Conservation (phyloP, 1,284 basidiomycete genomes). For the Heliocybe sulcata region DNA sequence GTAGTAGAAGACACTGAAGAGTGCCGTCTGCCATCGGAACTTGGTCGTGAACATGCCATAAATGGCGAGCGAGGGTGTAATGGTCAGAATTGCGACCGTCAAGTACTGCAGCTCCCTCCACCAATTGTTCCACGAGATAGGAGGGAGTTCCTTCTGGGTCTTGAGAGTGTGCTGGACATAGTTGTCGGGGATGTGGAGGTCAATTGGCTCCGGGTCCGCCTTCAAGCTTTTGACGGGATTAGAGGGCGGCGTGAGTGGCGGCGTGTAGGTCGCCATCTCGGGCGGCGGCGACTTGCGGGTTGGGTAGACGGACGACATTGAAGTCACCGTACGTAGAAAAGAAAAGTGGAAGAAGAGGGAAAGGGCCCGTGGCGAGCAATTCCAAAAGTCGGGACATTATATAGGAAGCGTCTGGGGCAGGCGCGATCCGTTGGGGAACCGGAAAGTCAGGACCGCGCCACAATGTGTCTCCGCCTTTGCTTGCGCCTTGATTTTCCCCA, state of each 20-base stretch:
- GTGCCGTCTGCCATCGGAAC: slow-evolving; percentile 60
- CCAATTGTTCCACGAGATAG: slow-evolving; percentile 24
- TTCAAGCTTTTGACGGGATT: not conserved
- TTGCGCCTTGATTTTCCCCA: too few relatives aligned
- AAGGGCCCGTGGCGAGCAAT: not conserved
- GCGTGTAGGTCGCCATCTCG: not conserved
- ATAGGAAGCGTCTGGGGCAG: not conserved
- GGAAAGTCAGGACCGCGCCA: slow-evolving; percentile 1
- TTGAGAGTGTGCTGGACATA: slow-evolving; percentile 53
- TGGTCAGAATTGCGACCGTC: slow-evolving; percentile 52
- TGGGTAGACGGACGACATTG: slow-evolving; percentile 2
- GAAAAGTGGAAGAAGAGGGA: not conserved
- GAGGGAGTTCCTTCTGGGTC: slow-evolving; percentile 42
- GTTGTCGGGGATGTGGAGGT: slow-evolving; percentile 43
- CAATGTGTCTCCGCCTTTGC: too few relatives aligned
- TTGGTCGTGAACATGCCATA: slow-evolving; percentile 57
- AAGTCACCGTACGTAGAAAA: not conserved
- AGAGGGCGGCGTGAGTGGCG: not conserved
- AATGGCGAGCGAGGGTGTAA: slow-evolving; percentile 67
- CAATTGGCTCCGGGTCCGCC: slow-evolving; percentile 16
- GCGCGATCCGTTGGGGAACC: not conserved
- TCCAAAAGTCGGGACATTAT: not conserved
- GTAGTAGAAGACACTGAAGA: slow-evolving; percentile 76
- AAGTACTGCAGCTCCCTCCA: slow-evolving; percentile 28
- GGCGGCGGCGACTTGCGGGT: not conserved